Evolutionary conservation across 2,329 filamentous ascomycete species (phyloP).

Genomic region (Elsinoe batatas): DNA sequence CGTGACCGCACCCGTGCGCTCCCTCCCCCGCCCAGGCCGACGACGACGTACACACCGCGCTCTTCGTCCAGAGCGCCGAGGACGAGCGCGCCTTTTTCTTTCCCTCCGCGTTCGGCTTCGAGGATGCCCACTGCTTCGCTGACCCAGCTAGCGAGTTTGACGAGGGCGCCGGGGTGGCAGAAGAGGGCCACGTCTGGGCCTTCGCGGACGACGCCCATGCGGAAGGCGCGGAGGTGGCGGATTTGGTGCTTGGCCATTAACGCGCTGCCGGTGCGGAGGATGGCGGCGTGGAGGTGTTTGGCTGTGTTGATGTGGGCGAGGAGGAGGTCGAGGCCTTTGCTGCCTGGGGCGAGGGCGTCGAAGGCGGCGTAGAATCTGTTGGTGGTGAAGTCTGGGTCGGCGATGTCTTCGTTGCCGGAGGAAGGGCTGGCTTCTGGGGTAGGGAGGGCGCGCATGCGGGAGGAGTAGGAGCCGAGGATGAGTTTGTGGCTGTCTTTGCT

Average conservation of each 20-base stretch:
- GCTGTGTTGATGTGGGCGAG: slow-evolving; percentile 70
- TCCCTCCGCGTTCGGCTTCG: slow-evolving; percentile 63
- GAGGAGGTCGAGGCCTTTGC: slow-evolving; percentile 57
- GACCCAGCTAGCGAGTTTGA: slow-evolving; percentile 89
- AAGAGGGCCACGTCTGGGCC: slow-evolving; percentile 87
- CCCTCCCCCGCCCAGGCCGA: slow-evolving; percentile 81
- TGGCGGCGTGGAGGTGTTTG: slow-evolving; percentile 81
- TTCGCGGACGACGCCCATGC: slow-evolving; percentile 92
- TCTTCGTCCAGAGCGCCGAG: slow-evolving; percentile 83
- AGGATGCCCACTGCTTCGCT: slow-evolving; percentile 85
- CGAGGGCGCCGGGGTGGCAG: slow-evolving; percentile 82
- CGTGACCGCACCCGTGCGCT: slow-evolving; percentile 46
- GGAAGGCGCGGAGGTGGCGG: slow-evolving; percentile 81
- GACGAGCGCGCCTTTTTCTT: slow-evolving; percentile 69
- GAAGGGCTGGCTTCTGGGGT: slow-evolving; percentile 22
- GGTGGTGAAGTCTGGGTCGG: slow-evolving; percentile 37
- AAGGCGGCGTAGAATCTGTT: slow-evolving; percentile 50
- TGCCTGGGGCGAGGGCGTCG: slow-evolving; percentile 43
- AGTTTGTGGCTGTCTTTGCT: slow-evolving; percentile 12
- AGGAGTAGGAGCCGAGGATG: slow-evolving; percentile 19
- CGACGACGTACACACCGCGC: slow-evolving; percentile 79
- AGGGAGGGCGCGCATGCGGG: slow-evolving; percentile 23
- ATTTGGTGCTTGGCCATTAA: slow-evolving; percentile 92
- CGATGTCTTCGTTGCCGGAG: slow-evolving; percentile 19
- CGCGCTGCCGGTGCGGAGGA: slow-evolving; percentile 83